Evolutionary conservation across 1,139 yeast genomes (phyloP), one percentile per base, ranked within the genome.

Genomic region (Nakaseomyces sp.): DNA sequence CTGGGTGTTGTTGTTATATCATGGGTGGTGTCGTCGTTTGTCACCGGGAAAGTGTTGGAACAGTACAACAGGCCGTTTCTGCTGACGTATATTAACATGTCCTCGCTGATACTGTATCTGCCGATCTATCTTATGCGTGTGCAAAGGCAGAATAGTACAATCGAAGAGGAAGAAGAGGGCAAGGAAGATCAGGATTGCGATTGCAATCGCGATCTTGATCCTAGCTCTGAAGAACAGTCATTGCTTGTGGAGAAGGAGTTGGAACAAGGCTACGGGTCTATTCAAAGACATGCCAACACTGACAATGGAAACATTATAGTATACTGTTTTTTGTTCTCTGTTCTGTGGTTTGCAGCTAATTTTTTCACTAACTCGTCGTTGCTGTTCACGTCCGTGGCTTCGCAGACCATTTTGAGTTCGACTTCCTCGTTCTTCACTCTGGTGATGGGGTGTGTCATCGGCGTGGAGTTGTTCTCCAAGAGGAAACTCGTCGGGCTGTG

Each of bases 351-450:
- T 58, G 53, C 78, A 19, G 94, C 96, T 5, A 89, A 89, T 59
- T 70, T 88, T 50, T 81, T 84, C 46, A 87, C 91, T 30, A 89
- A 88, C 62, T 85, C 94, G 1, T 79, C 93, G 24, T 71, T 88
- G 45, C 73, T 83, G 30, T 88, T 81, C 64, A 88, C 96, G 0
- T 79, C 88, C 13, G 96, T 88, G 33, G 93, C 94, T 8, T 81
- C 89, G 18, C 96, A 91, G 56, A 89, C 96, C 5, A 87, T 89
- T 26, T 67, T 89, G 36, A 81, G 95, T 12, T 81, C 95, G 39
- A 87, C 96, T 0, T 81, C 94, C 8, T 83, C 95, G 15, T 86
- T 89, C 58, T 89, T 88, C 73, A 89, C 97, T 1, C 71, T 89
- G 39, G 52, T 86, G 1, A 71, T 88, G 15, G 96, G 96, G 0